phyloP scores from a whole-genome alignment of 345 rosid species.

The Corchorus olitorius region DNA sequence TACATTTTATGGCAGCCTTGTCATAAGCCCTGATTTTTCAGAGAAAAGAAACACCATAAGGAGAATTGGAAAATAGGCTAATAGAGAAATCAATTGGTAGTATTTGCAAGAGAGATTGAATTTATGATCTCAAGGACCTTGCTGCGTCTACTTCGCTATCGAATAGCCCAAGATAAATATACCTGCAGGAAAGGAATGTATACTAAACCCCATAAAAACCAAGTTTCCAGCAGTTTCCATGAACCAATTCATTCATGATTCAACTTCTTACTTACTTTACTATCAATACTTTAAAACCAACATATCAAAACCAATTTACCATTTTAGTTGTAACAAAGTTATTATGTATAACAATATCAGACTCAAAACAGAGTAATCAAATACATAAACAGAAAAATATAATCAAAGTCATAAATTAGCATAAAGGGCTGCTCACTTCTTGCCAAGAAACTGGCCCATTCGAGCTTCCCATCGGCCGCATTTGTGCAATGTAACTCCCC shows the following conservation, averaged over 20 bases:
- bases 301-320: neutral
- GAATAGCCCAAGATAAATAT: constrained; percentile 90
- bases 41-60: constrained; percentile 17
- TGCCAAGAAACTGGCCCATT: constrained; percentile 80
- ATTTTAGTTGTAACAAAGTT: neutral
- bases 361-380: neutral
- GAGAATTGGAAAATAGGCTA: neutral
- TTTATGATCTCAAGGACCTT: constrained; percentile 50
- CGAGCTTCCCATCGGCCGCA: constrained; percentile 86
- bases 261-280: constrained; percentile 15
- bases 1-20: constrained; percentile 84
- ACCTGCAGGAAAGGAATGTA: constrained; percentile 60
- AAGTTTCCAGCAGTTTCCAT: constrained; percentile 17
- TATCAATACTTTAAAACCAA: constrained; percentile 6
- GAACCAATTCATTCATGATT: constrained; percentile 19
- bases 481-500: constrained; percentile 79
- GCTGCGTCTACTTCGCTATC: constrained; percentile 95
- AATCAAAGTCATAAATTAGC: neutral
- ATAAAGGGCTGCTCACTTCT: constrained; percentile 50
- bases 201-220: constrained; percentile 30
- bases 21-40: constrained; percentile 76
- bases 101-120: constrained; percentile 17
- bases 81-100: neutral
- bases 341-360: neutral
- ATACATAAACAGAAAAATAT: neutral